Percentiles rank a stretch among this genome's conserved stretches.
phyloP scores from a whole-genome alignment of 805 yeast species.

The Yamadazyma paraphyllophila region DNA sequence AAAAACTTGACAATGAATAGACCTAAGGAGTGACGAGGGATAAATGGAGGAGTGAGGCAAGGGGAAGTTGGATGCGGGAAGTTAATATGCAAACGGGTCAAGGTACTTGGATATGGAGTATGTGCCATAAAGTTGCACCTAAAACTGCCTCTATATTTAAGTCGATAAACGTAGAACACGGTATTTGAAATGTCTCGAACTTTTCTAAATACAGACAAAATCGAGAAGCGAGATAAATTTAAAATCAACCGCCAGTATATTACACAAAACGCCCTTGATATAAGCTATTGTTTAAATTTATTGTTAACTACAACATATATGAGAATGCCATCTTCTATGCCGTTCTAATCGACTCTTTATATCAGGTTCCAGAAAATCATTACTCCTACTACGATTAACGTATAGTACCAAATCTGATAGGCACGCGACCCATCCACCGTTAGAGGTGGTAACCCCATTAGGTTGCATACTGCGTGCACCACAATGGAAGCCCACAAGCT shows the following conservation, averaged over 20 bases:
- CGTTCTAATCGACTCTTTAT: too few relatives aligned
- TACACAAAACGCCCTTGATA: slow-evolving; percentile 3
- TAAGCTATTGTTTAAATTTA: neutral
- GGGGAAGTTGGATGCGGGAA: too few relatives aligned
- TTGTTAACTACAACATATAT: too few relatives aligned
- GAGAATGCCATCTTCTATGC: too few relatives aligned
- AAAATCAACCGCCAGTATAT: neutral
- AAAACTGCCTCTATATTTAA: neutral
- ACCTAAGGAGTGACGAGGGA: too few relatives aligned
- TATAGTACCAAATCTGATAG: slow-evolving; percentile 13
- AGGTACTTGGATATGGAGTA: neutral
- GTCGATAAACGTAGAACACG: slow-evolving; percentile 3
- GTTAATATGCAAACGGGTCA: too few relatives aligned
- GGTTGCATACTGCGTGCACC: slow-evolving; percentile 68
- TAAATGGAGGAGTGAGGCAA: too few relatives aligned
- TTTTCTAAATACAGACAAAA: slow-evolving; percentile 6
- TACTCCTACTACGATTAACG: slow-evolving; percentile 12
- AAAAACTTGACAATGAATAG: neutral
- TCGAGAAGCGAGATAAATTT: slow-evolving; percentile 2
- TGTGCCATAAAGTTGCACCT: neutral
- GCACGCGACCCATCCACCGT: slow-evolving; percentile 12
- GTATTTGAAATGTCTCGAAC: slow-evolving; percentile 3
- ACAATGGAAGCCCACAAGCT: slow-evolving; percentile 56
- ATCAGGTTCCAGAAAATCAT: neutral
- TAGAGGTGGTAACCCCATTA: slow-evolving; percentile 60